These are phyloP conservation scores for Pseudogymnoascus sp. DNA, from an alignment of 2,329 filamentous ascomycete genomes.

Conservation along the genomic window DNA sequence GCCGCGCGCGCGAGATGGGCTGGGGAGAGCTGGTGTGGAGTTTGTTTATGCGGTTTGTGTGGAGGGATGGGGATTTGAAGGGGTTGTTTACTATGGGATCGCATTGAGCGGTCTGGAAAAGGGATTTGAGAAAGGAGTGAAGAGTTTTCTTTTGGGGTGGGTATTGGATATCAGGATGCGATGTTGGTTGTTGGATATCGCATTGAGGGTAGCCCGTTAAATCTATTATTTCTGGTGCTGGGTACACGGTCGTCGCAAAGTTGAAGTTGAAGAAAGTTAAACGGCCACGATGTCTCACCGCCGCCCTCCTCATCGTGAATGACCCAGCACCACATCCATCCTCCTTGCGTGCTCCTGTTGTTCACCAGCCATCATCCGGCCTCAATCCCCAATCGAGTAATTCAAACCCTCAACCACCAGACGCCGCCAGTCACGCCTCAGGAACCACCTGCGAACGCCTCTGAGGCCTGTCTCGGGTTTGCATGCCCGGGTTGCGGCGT, in stretches of 20 bases:
- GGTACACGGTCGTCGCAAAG: not conserved
- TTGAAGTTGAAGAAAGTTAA: not conserved
- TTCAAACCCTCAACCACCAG: not conserved
- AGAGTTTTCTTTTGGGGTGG: not conserved
- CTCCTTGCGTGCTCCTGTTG: not conserved
- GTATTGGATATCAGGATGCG: not conserved
- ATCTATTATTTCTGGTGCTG: not conserved
- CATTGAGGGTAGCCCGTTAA: not conserved
- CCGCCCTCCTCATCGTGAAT: not conserved
- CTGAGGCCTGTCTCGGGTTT: not conserved
- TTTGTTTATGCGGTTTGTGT: not conserved
- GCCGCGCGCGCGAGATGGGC: not conserved
- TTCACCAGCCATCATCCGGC: slow-evolving; percentile 1
- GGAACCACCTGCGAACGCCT: not conserved
- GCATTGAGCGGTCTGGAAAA: not conserved
- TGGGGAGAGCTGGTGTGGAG: slow-evolving; percentile 6
- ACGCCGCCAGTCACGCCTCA: not conserved
- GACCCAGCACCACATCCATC: not conserved
- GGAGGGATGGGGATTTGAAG: not conserved
- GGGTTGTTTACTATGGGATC: not conserved
- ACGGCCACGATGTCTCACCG: slow-evolving; percentile 3
- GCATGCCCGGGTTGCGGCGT: not conserved
- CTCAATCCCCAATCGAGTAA: not conserved
- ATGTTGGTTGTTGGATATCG: not conserved
- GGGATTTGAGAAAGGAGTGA: not conserved